Percentiles rank a stretch among this genome's conserved stretches.
These are phyloP conservation scores for Debaryomycetaceae sp. DNA, from an alignment of 1,139 yeast species.

Conservation along the genomic window DNA sequence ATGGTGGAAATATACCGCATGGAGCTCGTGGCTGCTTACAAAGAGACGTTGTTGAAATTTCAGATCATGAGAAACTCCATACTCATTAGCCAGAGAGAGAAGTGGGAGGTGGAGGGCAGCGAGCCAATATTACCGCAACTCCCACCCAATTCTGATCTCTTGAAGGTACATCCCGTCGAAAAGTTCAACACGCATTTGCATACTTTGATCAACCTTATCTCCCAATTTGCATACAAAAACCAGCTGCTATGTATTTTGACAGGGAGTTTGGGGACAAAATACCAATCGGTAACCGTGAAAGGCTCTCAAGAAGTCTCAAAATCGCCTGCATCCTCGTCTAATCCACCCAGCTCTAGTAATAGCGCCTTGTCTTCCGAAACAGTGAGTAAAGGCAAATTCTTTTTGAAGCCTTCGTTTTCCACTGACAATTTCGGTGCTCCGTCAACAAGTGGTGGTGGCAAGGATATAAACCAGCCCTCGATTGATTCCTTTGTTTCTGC, in stretches of 20 bases:
- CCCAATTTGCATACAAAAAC: slow-evolving; percentile 19
- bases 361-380: slow-evolving; percentile 1
- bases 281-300: slow-evolving; percentile 8
- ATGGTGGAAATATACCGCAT: slow-evolving; percentile 32
- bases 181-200: slow-evolving; percentile 33
- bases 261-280: slow-evolving; percentile 32
- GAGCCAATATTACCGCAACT: slow-evolving; percentile 21
- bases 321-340: slow-evolving; percentile 5
- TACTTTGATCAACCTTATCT: slow-evolving; percentile 22
- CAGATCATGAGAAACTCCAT: slow-evolving; percentile 26
- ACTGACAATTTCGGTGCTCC: background rate
- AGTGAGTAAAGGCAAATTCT: slow-evolving; percentile 13
- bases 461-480: slow-evolving; percentile 1
- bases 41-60: slow-evolving; percentile 31
- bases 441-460: slow-evolving; percentile 1
- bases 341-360: slow-evolving; percentile 1
- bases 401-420: slow-evolving; percentile 14
- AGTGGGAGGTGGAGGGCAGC: slow-evolving; percentile 21
- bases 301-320: background rate
- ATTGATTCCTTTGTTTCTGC: slow-evolving; percentile 21
- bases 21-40: slow-evolving; percentile 32
- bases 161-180: slow-evolving; percentile 28
- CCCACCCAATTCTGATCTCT: slow-evolving; percentile 29
- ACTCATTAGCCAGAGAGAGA: slow-evolving; percentile 17
- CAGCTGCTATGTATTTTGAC: slow-evolving; percentile 26